Evolutionary conservation across 805 yeast species (phyloP).

Genomic region (Ogataea thermomethanolica): DNA sequence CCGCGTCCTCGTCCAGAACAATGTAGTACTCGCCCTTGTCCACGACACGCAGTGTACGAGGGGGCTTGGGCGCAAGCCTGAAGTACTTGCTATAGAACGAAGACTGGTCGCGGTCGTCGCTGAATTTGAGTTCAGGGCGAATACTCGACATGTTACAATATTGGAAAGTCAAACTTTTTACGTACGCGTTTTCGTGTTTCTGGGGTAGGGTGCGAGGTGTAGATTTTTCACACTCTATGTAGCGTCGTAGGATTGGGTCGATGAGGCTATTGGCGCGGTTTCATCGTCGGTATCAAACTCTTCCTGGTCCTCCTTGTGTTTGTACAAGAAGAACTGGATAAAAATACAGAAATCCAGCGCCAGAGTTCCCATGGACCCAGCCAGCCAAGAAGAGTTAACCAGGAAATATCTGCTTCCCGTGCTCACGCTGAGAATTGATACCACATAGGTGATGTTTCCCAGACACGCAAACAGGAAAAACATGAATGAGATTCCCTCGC

Average conservation of each 20-base stretch:
- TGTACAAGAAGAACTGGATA: constrained; percentile 79
- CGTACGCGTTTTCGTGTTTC: constrained; percentile 5
- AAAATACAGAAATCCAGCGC: constrained; percentile 80
- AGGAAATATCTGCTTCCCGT: constrained; percentile 64
- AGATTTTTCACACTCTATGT: background rate
- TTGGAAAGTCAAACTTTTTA: constrained; percentile 2
- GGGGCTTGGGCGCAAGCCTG: constrained; percentile 46
- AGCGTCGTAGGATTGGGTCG: constrained; percentile 10
- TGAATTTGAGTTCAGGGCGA: constrained; percentile 56
- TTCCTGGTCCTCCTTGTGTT: constrained; percentile 31
- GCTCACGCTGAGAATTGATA: constrained; percentile 76
- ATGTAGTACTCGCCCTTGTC: constrained; percentile 83
- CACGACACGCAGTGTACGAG: constrained; percentile 61
- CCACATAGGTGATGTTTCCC: constrained; percentile 88
- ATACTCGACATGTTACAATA: constrained; percentile 23
- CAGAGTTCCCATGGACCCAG: constrained; percentile 88
- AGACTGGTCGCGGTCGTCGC: constrained; percentile 47
- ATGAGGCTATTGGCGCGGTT: constrained; percentile 11
- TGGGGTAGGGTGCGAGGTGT: constrained; percentile 2
- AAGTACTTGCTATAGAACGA: constrained; percentile 46
- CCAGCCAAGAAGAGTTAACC: constrained; percentile 88
- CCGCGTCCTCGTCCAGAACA: constrained; percentile 71
- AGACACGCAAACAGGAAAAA: constrained; percentile 93
- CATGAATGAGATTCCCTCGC: constrained; percentile 92
- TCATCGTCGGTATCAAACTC: constrained; percentile 24